These are phyloP conservation scores for Ramularia collo-cygni DNA, from an alignment of 2,329 filamentous ascomycete species.

Conservation along the genomic window DNA sequence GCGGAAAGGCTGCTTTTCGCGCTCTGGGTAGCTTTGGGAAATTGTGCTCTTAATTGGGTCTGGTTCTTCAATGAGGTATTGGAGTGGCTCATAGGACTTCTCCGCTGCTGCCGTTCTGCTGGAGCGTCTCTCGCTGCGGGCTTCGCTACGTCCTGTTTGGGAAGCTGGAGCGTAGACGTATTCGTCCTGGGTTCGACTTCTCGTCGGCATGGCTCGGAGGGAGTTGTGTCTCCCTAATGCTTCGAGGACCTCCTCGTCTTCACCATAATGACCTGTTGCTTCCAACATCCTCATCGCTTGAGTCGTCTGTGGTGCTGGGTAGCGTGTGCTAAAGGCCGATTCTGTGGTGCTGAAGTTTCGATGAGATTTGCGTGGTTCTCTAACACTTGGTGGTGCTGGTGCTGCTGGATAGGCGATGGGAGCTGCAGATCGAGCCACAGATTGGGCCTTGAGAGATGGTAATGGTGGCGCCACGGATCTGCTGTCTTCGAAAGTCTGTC, in stretches of 20 bases:
- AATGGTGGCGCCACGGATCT: slow-evolving; percentile 10
- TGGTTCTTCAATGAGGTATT: slow-evolving; percentile 17
- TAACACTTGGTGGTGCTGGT: slow-evolving; percentile 29
- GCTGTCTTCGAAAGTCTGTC: slow-evolving; percentile 10
- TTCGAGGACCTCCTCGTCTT: slow-evolving; percentile 22
- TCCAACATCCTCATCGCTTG: slow-evolving; percentile 34
- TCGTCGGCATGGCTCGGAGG: slow-evolving; percentile 16
- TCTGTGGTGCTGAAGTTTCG: slow-evolving; percentile 27
- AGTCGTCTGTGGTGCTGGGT: slow-evolving; percentile 17
- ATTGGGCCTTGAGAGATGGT: slow-evolving; percentile 3
- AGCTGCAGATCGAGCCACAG: background rate
- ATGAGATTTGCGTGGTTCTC: slow-evolving; percentile 13
- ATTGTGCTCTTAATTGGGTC: slow-evolving; percentile 15
- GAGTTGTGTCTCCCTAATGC: slow-evolving; percentile 19
- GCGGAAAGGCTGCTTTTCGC: no score
- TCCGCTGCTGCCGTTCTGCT: slow-evolving; percentile 9
- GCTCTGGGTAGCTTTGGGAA: no score
- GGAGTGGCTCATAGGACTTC: slow-evolving; percentile 3
- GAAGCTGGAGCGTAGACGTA: slow-evolving; percentile 17
- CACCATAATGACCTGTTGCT: slow-evolving; percentile 22
- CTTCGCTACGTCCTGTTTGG: slow-evolving; percentile 2
- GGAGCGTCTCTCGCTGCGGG: no score
- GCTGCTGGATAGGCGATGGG: slow-evolving; percentile 26
- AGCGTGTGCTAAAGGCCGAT: slow-evolving; percentile 21
- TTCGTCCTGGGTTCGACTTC: slow-evolving; percentile 23